Evolutionary conservation across 2,329 filamentous ascomycete genomes (phyloP).

Genomic region (Colletotrichum neosansevieriae): DNA sequence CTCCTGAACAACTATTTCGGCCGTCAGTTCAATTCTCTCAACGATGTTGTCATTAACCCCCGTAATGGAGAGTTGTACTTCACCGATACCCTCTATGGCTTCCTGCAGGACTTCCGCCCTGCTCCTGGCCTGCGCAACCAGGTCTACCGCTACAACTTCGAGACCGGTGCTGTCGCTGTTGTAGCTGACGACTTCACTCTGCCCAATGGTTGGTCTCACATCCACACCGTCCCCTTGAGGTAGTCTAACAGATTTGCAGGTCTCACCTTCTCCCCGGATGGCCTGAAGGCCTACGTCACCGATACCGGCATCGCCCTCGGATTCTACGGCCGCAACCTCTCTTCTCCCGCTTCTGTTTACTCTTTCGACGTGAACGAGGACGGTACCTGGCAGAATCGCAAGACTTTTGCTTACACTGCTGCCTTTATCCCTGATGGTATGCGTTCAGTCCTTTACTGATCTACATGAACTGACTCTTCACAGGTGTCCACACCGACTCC

Average conservation of each 20-base stretch:
- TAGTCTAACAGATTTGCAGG: constrained; percentile 48
- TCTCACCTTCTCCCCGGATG: constrained; percentile 67
- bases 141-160: constrained; percentile 67
- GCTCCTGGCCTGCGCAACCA: constrained; percentile 66
- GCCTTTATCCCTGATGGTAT: constrained; percentile 69
- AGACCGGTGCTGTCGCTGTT: constrained; percentile 62
- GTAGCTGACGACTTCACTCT: constrained; percentile 69
- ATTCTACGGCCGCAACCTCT: constrained; percentile 55
- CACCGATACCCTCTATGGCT: constrained; percentile 72
- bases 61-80: constrained; percentile 70
- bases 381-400: constrained; percentile 61
- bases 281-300: constrained; percentile 64
- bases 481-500: constrained; percentile 62
- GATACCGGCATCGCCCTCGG: constrained; percentile 64
- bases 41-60: constrained; percentile 67
- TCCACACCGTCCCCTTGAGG: rapidly evolving
- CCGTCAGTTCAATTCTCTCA: constrained; percentile 70
- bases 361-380: constrained; percentile 59
- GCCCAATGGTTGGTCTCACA: constrained; percentile 59
- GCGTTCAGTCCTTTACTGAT: constrained; percentile 1
- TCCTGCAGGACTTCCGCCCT: constrained; percentile 68
- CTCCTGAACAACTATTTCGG: constrained; percentile 71
- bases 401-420: constrained; percentile 68
- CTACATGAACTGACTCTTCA: constrained; percentile 53
- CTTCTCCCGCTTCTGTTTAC: constrained; percentile 50